Percentiles rank a stretch among this genome's conserved stretches.
Evolutionary conservation across 169 alveolate genomes (phyloP).

Genomic region (Cryptosporidium sp.): DNA sequence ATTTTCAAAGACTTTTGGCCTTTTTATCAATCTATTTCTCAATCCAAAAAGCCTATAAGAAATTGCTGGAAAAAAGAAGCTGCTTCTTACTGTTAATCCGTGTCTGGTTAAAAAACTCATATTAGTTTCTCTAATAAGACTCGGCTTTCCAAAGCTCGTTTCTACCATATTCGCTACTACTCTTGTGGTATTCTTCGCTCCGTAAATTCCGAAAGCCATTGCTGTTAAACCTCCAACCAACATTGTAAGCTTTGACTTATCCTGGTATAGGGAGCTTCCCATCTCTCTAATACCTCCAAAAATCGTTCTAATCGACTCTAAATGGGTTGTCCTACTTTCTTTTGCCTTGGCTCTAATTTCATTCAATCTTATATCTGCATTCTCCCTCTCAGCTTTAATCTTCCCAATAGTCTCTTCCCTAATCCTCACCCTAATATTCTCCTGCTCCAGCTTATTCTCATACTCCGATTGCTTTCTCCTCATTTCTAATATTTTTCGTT

Average conservation of each 20-base stretch:
- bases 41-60: constrained; percentile 33
- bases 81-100: constrained; percentile 62
- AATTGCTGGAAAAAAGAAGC: constrained; percentile 19
- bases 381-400: constrained; percentile 85
- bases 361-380: constrained; percentile 82
- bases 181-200: constrained; percentile 82
- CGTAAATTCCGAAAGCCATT: constrained; percentile 84
- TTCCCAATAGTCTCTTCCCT: constrained; percentile 86
- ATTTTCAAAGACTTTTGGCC: constrained; percentile 83
- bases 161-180: constrained; percentile 80
- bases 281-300: constrained; percentile 85
- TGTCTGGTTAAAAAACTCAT: constrained; percentile 11
- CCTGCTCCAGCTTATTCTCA: constrained; percentile 84
- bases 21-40: constrained; percentile 54
- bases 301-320: constrained; percentile 87
- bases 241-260: constrained; percentile 77
- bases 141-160: constrained; percentile 80
- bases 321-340: constrained; percentile 90
- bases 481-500: constrained; percentile 83
- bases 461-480: constrained; percentile 76
- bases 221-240: constrained; percentile 83
- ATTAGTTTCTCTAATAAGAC: constrained; percentile 81
- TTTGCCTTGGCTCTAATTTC: constrained; percentile 86
- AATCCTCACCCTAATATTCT: constrained; percentile 87
- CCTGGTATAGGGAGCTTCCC: constrained; percentile 31